These are phyloP conservation scores for Euphrasia confusa DNA, from an alignment of 257 asterid species.

Conservation along the genomic window DNA sequence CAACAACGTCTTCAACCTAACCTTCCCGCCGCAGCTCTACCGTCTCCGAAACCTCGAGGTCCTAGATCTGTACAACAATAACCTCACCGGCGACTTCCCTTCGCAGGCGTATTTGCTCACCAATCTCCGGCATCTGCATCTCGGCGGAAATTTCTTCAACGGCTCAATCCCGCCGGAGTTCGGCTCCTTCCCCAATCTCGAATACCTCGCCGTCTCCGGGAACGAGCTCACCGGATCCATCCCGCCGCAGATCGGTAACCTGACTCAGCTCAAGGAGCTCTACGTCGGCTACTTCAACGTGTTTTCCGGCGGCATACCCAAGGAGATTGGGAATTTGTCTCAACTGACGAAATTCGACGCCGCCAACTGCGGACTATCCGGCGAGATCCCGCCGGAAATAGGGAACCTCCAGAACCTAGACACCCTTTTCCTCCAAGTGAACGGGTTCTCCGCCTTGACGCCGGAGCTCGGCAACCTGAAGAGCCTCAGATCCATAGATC, in stretches of 20 bases:
- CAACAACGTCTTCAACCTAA: conserved; percentile 52
- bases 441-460: conserved; percentile 56
- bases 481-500: conserved; percentile 82
- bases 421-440: conserved; percentile 86
- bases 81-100: conserved; percentile 67
- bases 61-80: conserved; percentile 78
- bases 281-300: conserved; percentile 76
- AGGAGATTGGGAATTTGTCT: conserved; percentile 67
- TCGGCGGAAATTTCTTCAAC: conserved; percentile 73
- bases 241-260: conserved; percentile 67
- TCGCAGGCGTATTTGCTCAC: conserved; percentile 41
- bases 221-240: conserved; percentile 64
- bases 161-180: conserved; percentile 69
- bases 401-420: conserved; percentile 67
- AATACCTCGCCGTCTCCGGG: conserved; percentile 77
- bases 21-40: conserved; percentile 48
- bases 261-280: conserved; percentile 56
- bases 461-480: conserved; percentile 69
- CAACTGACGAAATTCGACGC: conserved; percentile 62
- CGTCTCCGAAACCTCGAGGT: conserved; percentile 48
- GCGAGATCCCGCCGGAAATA: conserved; percentile 72
- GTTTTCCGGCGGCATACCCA: conserved; percentile 72
- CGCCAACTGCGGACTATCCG: conserved; percentile 80
- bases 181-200: conserved; percentile 50
- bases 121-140: conserved; percentile 58